Base-by-base conservation (phyloP, 1,284 basidiomycete genomes). In the Leccinum pallidistipes region DNA sequence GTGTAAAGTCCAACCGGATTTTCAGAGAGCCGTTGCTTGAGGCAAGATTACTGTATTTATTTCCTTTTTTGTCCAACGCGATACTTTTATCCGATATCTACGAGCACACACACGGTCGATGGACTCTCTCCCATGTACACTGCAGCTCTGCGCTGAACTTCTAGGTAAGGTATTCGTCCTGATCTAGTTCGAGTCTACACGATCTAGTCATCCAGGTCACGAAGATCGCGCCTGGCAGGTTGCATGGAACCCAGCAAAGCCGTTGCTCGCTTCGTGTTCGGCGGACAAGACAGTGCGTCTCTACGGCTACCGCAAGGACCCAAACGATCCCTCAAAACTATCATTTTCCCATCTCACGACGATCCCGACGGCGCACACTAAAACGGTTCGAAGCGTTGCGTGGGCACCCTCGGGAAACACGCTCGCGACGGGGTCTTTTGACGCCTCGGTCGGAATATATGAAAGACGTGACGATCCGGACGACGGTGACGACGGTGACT, bases 381-480 rank as follows among this genome's bases (percentile, higher is more conserved):
- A 97, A 66, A 96, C 97, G 0, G 92, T 99, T n/a, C 84, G 97
- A 27, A 82, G 87, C 14, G 71, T 98, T 29, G 88, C 94, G 0
- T 99, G 97, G 95, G 83, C 94, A 3, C 96, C 97, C 0, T 90
- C 91, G 3, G 97, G 97, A 2, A 81, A 83, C 57, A 90, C 89
- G 2, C 82, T 99, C n/a, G 97, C 95, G 0, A 96, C 95, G 0
- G 97, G 91, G 0, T 97, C 94, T 1, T 99, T 99, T 69, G 97
- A 99, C 71, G 86, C 94, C 1, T 95, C 94, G 57, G 90, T 98
- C 27, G 92, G 90, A 0, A 83, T 99, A 49, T 99, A 96, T 95
- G 93, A 95, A 69, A 86, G 87, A 69, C 83, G 80, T 67, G 79
- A 66, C 8, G 78, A 74, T 3, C 79, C 80, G 36, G 80, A 83